A percentile compares a stretch with the other conserved stretches of the same genome.
Conservation (phyloP, 169 alveolate species). For the Plasmodium adleri region DNA sequence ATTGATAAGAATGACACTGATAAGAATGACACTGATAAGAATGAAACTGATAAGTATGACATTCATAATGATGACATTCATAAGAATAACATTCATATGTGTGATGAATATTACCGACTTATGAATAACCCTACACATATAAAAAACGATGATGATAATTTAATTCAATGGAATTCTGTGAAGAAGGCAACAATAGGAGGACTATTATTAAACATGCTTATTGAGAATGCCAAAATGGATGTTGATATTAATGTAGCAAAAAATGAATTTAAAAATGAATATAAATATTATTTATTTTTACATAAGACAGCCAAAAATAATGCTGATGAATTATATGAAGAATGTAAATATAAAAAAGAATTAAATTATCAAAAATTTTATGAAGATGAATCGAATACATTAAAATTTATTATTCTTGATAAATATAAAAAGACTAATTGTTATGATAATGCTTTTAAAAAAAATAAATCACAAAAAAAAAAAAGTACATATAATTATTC, state of each 20-base stretch:
- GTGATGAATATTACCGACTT: slow-evolving; percentile 9
- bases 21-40: background rate
- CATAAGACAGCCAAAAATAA: slow-evolving; percentile 55
- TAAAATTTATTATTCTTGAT: slow-evolving; percentile 70
- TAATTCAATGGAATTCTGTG: slow-evolving; percentile 82
- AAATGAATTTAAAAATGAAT: slow-evolving; percentile 78
- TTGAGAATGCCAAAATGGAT: slow-evolving; percentile 81
- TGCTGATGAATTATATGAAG: slow-evolving; percentile 18
- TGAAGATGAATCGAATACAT: slow-evolving; percentile 64
- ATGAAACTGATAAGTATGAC: too few relatives aligned
- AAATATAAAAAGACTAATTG: slow-evolving; percentile 21
- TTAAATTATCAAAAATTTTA: slow-evolving; percentile 47
- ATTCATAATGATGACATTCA: too few relatives aligned
- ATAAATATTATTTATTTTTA: slow-evolving; percentile 59
- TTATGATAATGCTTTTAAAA: slow-evolving; percentile 3
- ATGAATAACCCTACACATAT: background rate
- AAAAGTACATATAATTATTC: slow-evolving; percentile 17
- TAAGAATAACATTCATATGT: background rate
- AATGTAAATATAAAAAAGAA: slow-evolving; percentile 68
- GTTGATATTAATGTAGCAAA: slow-evolving; percentile 82
- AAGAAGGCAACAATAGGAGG: slow-evolving; percentile 86
- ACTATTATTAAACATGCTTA: slow-evolving; percentile 79
- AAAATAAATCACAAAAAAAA: slow-evolving; percentile 37
- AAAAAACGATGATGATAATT: slow-evolving; percentile 33
- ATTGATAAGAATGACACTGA: background rate